Base-by-base conservation (phyloP, 2,329 filamentous ascomycete genomes). In the Albifimbria verrucaria region DNA sequence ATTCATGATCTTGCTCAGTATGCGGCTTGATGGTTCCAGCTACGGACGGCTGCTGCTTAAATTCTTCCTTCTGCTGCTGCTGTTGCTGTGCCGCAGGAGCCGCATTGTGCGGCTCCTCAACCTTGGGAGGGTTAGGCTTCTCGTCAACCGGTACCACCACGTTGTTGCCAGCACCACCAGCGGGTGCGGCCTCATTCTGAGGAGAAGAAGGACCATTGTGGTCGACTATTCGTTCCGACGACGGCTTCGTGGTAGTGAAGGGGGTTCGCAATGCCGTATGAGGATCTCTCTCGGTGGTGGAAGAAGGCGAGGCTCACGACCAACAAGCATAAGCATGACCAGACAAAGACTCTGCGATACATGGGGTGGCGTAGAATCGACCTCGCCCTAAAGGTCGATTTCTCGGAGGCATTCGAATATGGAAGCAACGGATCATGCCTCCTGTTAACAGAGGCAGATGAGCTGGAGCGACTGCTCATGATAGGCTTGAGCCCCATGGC, bases 321-420 rank as follows among this genome's bases (percentile, higher is more conserved):
- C 32, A 70, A 55, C 47, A 76, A 64, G 48, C 74, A 62, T 15
- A 72, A 65, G n/a, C 76, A 55, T 6, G 69, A 70, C 79, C 80
- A 82, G 62, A 80, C 66, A 43, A 82, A 65, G 20, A 82, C 70
- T 51, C 80, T 72, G 41, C 78, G 73, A 59, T 81, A 81, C 32
- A 81, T 68, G 58, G 75, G 80, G 59, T 80, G 75, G 15, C 78
- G 70, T n/a, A 83, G 62, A 12, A 82, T 58, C 7, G 75, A 67
- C 55, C 72, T 74, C 21, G 79, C 62, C 51, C 74, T 67, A 48
- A 78, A 64, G 51, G 66, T 71, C 18, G 70, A 65, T 57, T 72
- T 70, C 48, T 72, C 65, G 12, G 61, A 57, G 3, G 65, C 60
- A 42, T 62, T 64, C 26, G 65, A 61, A 51, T 66, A 67, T 2